A percentile compares a stretch with the other conserved stretches of the same genome.
phyloP scores from a whole-genome alignment of 306 rosid species.

The Abrus precatorius region DNA sequence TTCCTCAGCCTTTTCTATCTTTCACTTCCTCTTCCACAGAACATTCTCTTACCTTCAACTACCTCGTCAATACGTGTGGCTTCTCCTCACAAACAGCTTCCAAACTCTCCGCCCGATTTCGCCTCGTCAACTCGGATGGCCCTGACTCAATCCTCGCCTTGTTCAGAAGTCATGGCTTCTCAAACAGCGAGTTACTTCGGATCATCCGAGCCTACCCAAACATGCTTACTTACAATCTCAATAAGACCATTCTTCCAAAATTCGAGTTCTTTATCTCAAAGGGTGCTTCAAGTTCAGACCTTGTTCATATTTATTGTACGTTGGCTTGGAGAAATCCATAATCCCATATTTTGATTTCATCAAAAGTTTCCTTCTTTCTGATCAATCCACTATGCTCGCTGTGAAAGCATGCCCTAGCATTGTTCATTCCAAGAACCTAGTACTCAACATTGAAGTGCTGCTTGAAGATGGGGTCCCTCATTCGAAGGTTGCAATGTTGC shows the following conservation, averaged over 20 bases:
- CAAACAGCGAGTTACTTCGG: constrained; percentile 5
- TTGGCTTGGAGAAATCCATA: constrained; percentile 44
- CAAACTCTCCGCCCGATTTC: constrained; percentile 38
- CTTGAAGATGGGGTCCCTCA: constrained; percentile 36
- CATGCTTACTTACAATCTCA: neutral
- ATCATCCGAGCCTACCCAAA: constrained; percentile 3
- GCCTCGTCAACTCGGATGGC: constrained; percentile 27
- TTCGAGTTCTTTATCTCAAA: constrained; percentile 47
- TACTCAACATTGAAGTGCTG: neutral
- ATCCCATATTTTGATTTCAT: constrained; percentile 43
- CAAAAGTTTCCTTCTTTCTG: constrained; percentile 34
- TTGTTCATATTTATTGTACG: constrained; percentile 20
- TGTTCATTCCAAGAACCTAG: neutral
- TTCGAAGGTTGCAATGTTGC: neutral
- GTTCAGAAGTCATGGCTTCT: constrained; percentile 46
- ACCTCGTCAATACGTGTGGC: constrained; percentile 47
- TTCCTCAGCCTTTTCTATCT: neutral
- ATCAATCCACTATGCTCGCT: neutral
- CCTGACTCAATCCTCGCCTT: constrained; percentile 43
- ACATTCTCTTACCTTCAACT: constrained; percentile 30
- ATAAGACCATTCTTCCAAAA: constrained; percentile 48
- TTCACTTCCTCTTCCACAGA: neutral
- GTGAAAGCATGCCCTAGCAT: neutral
- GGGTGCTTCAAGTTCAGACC: constrained; percentile 50
- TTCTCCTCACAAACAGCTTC: constrained; percentile 46